phyloP scores from a whole-genome alignment of 2,329 filamentous ascomycete genomes.

The Trichophyton benhamiae region DNA sequence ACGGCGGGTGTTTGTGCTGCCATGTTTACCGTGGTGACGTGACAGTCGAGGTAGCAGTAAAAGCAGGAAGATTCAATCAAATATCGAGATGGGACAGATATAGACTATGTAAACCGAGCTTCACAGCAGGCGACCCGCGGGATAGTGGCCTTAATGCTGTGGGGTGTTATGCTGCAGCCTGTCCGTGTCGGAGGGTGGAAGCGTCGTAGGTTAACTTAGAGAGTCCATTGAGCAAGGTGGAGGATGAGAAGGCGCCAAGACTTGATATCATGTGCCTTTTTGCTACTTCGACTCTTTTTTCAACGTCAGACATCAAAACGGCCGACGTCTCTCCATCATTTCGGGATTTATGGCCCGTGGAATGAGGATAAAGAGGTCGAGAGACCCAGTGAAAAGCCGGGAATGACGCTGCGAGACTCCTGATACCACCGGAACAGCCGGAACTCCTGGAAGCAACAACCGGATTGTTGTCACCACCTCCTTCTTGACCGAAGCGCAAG shows the following conservation, averaged over 20 bases:
- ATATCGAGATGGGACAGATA: not conserved
- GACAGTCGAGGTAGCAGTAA: not conserved
- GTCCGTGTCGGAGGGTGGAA: not conserved
- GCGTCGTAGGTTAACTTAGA: not conserved
- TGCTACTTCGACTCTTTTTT: not conserved
- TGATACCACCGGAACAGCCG: not conserved
- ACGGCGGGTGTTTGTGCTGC: slow-evolving; percentile 98
- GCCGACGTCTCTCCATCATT: not conserved
- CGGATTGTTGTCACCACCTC: not conserved
- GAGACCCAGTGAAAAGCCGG: not conserved
- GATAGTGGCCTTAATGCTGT: not conserved
- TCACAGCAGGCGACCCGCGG: not conserved
- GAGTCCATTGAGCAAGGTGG: not conserved
- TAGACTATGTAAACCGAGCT: not conserved
- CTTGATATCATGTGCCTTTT: slow-evolving; percentile 1
- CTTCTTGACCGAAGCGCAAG: not conserved
- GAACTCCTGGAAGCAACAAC: slow-evolving; percentile 1
- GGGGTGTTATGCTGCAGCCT: not conserved
- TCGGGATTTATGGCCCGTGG: not conserved
- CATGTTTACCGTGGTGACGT: slow-evolving; percentile 44
- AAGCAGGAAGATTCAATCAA: not conserved
- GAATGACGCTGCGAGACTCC: not conserved
- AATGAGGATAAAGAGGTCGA: not conserved
- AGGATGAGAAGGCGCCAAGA: not conserved
- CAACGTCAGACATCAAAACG: not conserved